Base-by-base conservation (phyloP, 1,139 yeast species). In the Saccharomyces hybrid region DNA sequence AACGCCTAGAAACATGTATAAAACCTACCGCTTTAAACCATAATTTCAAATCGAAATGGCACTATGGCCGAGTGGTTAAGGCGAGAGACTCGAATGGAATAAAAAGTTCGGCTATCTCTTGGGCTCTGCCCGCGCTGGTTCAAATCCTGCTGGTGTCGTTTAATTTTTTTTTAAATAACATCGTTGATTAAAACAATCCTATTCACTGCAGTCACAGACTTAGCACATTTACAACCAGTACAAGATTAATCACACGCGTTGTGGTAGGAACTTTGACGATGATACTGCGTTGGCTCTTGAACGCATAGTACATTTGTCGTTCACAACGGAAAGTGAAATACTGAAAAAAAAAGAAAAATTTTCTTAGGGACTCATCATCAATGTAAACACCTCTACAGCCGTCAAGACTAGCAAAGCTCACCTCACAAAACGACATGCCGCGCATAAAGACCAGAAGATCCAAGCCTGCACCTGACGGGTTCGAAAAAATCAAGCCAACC, bases 401-500 rank as follows among this genome's bases (percentile, higher is more conserved):
- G 11, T 8, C 44, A 38, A 38, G n/a, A 7, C 19, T 25, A 19
- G n/a, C 16, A 38, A 5, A 11, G 25, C 25, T 14, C 42, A 7
- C 23, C 42, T 23, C 38, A n/a, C 38, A 32, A 3, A 38, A 38
- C 26, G 13, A 29, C 23, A 8, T 64, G 68, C 61, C 63, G 1
- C 54, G 62, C 13, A 55, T 63, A 28, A 58, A 52, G 47, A 60
- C 63, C 13, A 58, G 55, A 34, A 52, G 58, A 44, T 55, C 59
- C 11, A 64, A 59, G 34, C 54, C 57, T 8, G 67, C 93, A 0
- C 96, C 97, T 0, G 82, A 77, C n/a, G 97, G 95, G 2, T 89
- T 79, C 66, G 78, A 77, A 2, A 84, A 83, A 59, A 78, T 89
- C n/a, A 82, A 83, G 60, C 84, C 88, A 0, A 84, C 91, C 0